Percentiles rank a stretch among this genome's conserved stretches.
Conservation (phyloP, 1,284 basidiomycete species). For the Lignosus rhinocerotis region DNA sequence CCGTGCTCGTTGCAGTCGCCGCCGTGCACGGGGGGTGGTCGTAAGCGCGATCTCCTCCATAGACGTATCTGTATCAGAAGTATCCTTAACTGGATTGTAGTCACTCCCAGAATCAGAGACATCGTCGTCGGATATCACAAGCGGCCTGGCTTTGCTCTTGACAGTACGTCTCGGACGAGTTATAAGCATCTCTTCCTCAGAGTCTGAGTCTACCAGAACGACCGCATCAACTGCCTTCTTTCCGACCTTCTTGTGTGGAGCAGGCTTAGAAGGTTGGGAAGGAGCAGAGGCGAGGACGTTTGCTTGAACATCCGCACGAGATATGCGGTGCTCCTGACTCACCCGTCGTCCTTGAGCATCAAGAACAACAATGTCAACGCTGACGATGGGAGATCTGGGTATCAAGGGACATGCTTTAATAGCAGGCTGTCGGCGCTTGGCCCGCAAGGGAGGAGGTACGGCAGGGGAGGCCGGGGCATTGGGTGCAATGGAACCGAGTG, state of each 20-base stretch:
- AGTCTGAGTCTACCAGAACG: slow-evolving; percentile 22
- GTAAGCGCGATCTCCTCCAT: slow-evolving; percentile 26
- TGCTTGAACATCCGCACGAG: slow-evolving; percentile 32
- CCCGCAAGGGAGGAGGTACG: slow-evolving; percentile 22
- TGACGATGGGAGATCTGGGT: slow-evolving; percentile 46
- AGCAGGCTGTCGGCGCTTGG: slow-evolving; percentile 31
- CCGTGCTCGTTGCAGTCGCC: slow-evolving; percentile 1
- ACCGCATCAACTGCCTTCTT: not conserved
- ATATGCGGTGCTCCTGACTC: slow-evolving; percentile 48
- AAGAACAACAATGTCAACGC: slow-evolving; percentile 66
- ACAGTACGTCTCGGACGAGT: slow-evolving; percentile 18
- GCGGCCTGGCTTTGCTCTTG: slow-evolving; percentile 25
- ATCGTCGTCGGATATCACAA: slow-evolving; percentile 38
- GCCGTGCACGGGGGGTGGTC: slow-evolving; percentile 5
- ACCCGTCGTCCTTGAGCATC: slow-evolving; percentile 58
- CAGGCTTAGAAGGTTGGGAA: not conserved
- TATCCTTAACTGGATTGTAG: slow-evolving; percentile 4
- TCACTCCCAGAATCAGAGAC: slow-evolving; percentile 42
- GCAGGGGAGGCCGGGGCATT: slow-evolving; percentile 47
- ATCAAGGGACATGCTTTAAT: slow-evolving; percentile 35
- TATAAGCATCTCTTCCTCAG: slow-evolving; percentile 27
- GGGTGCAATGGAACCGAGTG: slow-evolving; percentile 41
- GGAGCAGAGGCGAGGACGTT: slow-evolving; percentile 22
- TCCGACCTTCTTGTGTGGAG: not conserved
- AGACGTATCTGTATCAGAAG: slow-evolving; percentile 3